Conservation (phyloP, 202 grass and related monocot genomes). For the Brachypodium distachyon region DNA sequence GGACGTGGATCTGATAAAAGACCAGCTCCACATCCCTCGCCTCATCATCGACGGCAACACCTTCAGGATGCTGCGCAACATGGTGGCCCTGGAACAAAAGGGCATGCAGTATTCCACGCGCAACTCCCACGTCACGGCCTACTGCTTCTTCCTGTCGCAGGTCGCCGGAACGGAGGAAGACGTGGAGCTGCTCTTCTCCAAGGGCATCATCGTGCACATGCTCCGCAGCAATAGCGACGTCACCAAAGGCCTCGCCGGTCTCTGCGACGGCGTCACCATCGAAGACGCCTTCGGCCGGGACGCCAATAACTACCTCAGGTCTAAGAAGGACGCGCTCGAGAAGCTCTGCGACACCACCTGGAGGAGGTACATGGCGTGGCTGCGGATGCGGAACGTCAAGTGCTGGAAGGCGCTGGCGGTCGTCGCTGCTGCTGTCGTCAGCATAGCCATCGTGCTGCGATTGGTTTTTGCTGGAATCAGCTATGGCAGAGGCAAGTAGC, state of each 20-base stretch:
- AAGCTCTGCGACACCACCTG: background rate
- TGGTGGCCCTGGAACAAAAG: background rate
- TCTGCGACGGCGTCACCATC: background rate
- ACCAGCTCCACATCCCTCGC: background rate
- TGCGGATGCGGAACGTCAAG: background rate
- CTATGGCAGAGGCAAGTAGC: background rate
- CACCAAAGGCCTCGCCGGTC: background rate
- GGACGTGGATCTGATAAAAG: background rate
- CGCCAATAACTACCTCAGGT: background rate
- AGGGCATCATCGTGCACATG: background rate
- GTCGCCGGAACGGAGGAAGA: background rate
- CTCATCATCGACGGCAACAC: conserved; percentile 3
- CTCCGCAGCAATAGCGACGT: background rate
- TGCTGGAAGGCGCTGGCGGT: background rate
- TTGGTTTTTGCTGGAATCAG: background rate
- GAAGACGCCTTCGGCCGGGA: background rate
- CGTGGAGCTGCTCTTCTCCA: background rate
- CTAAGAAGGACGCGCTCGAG: background rate
- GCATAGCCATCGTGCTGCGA: background rate
- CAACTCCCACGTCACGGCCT: background rate
- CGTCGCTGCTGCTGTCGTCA: background rate
- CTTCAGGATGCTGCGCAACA: background rate
- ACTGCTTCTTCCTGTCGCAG: conserved; percentile 18
- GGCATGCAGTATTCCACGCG: background rate
- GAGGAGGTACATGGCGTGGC: background rate